Evolutionary conservation across 202 grass and related monocot species (phyloP), one percentile per base, ranked within the genome.

Genomic region (Dendrocalamus latiflorus): DNA sequence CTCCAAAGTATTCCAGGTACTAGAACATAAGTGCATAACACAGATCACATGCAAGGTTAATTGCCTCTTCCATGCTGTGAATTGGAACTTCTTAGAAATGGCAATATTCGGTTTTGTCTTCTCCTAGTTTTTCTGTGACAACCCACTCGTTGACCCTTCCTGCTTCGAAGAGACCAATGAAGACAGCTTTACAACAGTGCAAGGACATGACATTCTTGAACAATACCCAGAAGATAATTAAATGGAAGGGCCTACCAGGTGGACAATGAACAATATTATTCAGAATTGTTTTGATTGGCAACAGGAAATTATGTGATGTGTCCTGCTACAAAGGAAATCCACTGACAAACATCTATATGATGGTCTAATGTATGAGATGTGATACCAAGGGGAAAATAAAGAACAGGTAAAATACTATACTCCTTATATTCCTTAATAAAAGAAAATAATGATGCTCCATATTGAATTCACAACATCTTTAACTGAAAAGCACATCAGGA

Each of bases 151-250:
- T 81, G 45, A 81, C 81, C 55, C 58, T 83, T 75, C 79, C 83
- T 63, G 83, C 58, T 72, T 90, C 41, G 3, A 93, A 86, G 37
- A 90, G 83, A 39, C 85, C 83, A 82, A 74, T 64, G 17, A 78
- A 76, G 55, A 76, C 71, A 11, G 88, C 75, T 82, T 90, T 74
- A 53, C 47, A 58, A 43, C 70, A 42, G 71, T 60, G 75, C 48
- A 84, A 28, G 15, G 65, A 65, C 86, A 93, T 81, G 74, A 77
- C 82, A 91, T 75, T 78, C 72, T 85, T 68, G 43, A 88, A 72
- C 72, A 88, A 67, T 51, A 83, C 30, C 70, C 64, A 55, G 44
- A 78, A 71, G 50, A 88, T 50, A 68, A 89, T 68, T 70, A 88
- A 81, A 73, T 65, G 50, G 16, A 81, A 50, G 24, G 88, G 77